A percentile compares a stretch with the other conserved stretches of the same genome.
phyloP scores from a whole-genome alignment of 2,329 filamentous ascomycete species.

The Cladosporium sp. region DNA sequence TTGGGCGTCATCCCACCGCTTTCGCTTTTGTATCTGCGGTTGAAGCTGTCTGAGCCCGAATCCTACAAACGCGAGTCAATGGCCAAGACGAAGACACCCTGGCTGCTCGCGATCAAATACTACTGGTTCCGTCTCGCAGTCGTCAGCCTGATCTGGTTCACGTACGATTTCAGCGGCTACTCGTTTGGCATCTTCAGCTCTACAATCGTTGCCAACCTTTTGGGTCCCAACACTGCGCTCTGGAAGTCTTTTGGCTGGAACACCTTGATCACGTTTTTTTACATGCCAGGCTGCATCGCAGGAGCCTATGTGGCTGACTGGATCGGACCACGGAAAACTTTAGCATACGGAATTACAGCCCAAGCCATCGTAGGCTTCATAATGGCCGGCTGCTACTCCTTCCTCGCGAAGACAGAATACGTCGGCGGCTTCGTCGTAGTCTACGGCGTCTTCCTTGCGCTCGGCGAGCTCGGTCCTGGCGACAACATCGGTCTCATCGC shows the following conservation, averaged over 20 bases:
- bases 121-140: constrained; percentile 70
- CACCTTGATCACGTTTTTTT: constrained; percentile 82
- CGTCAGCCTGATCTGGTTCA: constrained; percentile 76
- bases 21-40: constrained; percentile 64
- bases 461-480: constrained; percentile 79
- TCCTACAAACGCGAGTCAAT: constrained; percentile 70
- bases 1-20: constrained; percentile 75
- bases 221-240: constrained; percentile 55
- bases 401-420: constrained; percentile 62
- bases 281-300: constrained; percentile 74
- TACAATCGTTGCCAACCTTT: constrained; percentile 65
- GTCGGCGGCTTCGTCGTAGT: constrained; percentile 75
- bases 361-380: constrained; percentile 82
- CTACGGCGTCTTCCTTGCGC: constrained; percentile 55
- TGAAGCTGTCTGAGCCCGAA: constrained; percentile 73
- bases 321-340: constrained; percentile 71
- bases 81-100: constrained; percentile 50
- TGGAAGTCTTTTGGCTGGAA: constrained; percentile 85
- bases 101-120: constrained; percentile 54
- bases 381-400: constrained; percentile 75
- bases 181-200: constrained; percentile 82
- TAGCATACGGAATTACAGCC: constrained; percentile 64
- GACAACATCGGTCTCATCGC: constrained; percentile 89
- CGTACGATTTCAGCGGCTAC: constrained; percentile 76
- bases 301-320: constrained; percentile 75